Evolutionary conservation across 345 rosid species (phyloP), one percentile per base, ranked within the genome.

Genomic region (Eucalyptus polybractea): DNA sequence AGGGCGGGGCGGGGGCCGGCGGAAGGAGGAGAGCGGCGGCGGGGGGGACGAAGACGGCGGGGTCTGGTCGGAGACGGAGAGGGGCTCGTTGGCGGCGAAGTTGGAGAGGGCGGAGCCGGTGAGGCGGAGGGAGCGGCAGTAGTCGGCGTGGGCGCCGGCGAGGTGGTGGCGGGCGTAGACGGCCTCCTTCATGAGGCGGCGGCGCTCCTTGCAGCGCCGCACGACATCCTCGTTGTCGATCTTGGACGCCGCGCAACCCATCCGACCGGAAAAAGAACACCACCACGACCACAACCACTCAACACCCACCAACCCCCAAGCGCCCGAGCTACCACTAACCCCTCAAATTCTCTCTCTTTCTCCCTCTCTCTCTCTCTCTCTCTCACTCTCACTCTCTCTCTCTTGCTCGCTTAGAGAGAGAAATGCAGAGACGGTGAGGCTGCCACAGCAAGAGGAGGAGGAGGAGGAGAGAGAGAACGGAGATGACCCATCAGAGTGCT

Each of bases 181-280:
- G 40, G 99, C 97, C 88, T 96, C 98, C 87, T 97, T 95, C 94
- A 98, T 97, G 10, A 98, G 92, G 94, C 98, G 99, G 91, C 99
- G 98, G 12, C 99, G 97, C 31, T 98, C 99, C 90, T 98, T 98
- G 93, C 99, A 98, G 37, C 97, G 95, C 86, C 99, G 91, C 11
- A 98, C 99, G 0, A 96, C 95, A 86, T 98, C 99, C 89, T 98
- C 99, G 91, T 97, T 97, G 90, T 96, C 99, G 27, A 97, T 97
- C 92, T 96, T 97, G 6, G 99, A 98, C 14, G 97, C 97, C 53
- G 99, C 87, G 89, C 99, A 98, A 27, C 99, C 99, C 99, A 97
- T 98, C 31, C 72, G 7, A 65, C 40, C 76, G 4, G 1, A 31
- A 65, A 16, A 31, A 13, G 6, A 65, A 42, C 62, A 62, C 69